A percentile compares a stretch with the other conserved stretches of the same genome.
These are phyloP conservation scores for Penicillium sp. DNA, from an alignment of 2,329 filamentous ascomycete species.

Conservation along the genomic window DNA sequence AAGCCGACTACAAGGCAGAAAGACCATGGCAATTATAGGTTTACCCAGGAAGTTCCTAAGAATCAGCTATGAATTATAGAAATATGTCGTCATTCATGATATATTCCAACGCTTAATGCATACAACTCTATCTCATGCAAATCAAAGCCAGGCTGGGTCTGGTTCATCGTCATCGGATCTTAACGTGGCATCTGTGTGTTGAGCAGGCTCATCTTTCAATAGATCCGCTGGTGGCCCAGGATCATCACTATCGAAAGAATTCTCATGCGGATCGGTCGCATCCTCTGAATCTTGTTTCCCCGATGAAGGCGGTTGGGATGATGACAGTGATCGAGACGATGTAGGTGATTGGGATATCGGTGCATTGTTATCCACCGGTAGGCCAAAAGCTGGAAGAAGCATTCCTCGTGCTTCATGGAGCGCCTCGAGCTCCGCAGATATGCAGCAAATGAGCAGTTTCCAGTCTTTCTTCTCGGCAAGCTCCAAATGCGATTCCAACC, in stretches of 20 bases:
- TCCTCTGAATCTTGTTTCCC: background rate
- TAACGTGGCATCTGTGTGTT: conserved; percentile 21
- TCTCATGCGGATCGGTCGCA: conserved; percentile 11
- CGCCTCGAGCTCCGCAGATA: conserved; percentile 64
- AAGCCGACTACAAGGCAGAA: background rate
- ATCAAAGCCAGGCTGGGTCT: conserved; percentile 46
- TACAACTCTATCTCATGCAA: conserved; percentile 11
- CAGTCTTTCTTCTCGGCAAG: conserved; percentile 57
- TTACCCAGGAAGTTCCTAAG: background rate
- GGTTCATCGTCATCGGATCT: conserved; percentile 47
- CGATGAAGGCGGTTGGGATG: conserved; percentile 13
- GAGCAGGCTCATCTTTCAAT: conserved; percentile 31
- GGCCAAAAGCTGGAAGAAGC: conserved; percentile 38
- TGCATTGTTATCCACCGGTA: conserved; percentile 24
- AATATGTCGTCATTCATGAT: background rate
- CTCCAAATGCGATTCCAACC: conserved; percentile 53
- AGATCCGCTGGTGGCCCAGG: conserved; percentile 43
- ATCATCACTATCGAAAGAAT: conserved; percentile 32
- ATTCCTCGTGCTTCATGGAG: conserved; percentile 43
- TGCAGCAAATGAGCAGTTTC: conserved; percentile 63
- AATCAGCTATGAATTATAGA: background rate
- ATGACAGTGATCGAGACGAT: no score
- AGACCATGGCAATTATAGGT: background rate
- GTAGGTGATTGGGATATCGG: conserved; percentile 10
- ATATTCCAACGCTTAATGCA: background rate